phyloP scores from a whole-genome alignment of 1,284 basidiomycete genomes.

The Trametes polyzona region DNA sequence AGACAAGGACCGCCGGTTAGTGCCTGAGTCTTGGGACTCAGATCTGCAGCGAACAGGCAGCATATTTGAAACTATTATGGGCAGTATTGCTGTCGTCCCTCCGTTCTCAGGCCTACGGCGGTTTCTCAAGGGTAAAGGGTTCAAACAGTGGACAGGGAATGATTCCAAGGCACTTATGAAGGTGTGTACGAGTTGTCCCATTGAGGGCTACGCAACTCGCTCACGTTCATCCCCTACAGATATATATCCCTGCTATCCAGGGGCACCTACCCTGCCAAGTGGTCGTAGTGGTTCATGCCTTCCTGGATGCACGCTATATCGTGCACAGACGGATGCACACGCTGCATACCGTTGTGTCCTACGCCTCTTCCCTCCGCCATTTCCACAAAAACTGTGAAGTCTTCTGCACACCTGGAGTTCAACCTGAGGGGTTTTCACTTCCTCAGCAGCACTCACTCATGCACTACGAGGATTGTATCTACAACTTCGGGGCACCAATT shows the following conservation, averaged over 20 bases:
- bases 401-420: slow-evolving; percentile 20
- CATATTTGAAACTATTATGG: no score
- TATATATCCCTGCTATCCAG: neutral
- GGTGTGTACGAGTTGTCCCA: neutral
- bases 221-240: neutral
- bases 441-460: slow-evolving; percentile 14
- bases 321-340: neutral
- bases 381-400: slow-evolving; percentile 18
- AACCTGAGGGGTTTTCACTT: slow-evolving; percentile 18
- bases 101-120: neutral
- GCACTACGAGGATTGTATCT: slow-evolving; percentile 25
- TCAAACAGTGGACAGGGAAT: slow-evolving; percentile 26
- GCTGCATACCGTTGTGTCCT: neutral
- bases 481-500: neutral
- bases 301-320: neutral
- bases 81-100: slow-evolving; percentile 15
- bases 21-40: neutral
- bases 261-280: neutral
- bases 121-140: slow-evolving; percentile 1
- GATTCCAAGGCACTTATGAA: slow-evolving; percentile 28
- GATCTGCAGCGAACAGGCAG: slow-evolving; percentile 14
- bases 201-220: no score
- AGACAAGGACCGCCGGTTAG: neutral
- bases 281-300: neutral
- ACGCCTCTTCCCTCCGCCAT: neutral